Conservation (phyloP, 345 rosid species). For the Aquilaria yunnanensis region DNA sequence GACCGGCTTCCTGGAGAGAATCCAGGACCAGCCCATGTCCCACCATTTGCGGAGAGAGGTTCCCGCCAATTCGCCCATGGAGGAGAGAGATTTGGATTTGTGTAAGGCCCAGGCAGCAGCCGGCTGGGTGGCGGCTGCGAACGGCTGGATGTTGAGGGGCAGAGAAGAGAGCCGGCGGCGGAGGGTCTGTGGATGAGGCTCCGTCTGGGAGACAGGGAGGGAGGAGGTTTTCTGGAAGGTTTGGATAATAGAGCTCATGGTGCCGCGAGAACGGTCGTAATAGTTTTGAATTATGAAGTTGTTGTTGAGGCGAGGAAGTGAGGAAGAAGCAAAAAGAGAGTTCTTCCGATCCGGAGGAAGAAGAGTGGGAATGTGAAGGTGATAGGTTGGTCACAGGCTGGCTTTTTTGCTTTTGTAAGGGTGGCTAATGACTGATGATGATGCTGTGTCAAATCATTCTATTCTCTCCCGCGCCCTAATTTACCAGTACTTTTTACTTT, state of each 20-base stretch:
- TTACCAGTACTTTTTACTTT: too few relatives aligned
- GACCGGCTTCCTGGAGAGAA: constrained; percentile 59
- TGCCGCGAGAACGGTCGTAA: constrained; percentile 2
- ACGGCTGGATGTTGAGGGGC: constrained; percentile 41
- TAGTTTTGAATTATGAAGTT: not conserved
- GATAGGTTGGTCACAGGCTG: constrained; percentile 55
- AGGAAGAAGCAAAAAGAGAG: constrained; percentile 11
- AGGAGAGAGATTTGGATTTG: constrained; percentile 60
- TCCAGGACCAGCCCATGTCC: constrained; percentile 88
- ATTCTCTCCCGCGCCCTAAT: not conserved
- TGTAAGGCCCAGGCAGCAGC: constrained; percentile 44
- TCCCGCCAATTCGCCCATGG: constrained; percentile 52
- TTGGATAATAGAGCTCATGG: constrained; percentile 60
- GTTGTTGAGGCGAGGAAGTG: not conserved
- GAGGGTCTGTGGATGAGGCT: constrained; percentile 23
- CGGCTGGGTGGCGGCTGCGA: constrained; percentile 26
- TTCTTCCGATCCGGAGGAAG: not conserved
- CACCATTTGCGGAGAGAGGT: constrained; percentile 72
- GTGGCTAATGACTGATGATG: not conserved
- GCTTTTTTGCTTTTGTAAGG: constrained; percentile 22
- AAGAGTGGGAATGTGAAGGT: constrained; percentile 23
- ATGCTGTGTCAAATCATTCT: constrained; percentile 22
- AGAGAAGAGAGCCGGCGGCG: constrained; percentile 78
- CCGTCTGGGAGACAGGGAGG: constrained; percentile 51
- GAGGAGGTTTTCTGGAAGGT: constrained; percentile 39